Base-by-base conservation (phyloP, 208 protist species). In the Acanthamoeba healyi region DNA sequence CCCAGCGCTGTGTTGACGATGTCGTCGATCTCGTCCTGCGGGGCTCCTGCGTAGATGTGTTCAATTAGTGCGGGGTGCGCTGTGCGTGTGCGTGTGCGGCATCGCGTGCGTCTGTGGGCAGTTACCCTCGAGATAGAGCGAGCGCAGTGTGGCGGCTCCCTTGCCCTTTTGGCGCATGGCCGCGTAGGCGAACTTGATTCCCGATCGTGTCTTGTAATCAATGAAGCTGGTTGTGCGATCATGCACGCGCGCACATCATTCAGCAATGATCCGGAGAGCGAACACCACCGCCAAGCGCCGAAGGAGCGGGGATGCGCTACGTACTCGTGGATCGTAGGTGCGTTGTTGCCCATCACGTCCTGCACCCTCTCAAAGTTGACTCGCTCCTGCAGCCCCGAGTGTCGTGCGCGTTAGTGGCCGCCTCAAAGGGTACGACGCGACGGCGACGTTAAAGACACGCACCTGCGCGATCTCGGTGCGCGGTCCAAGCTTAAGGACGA, bases 131-230 rank as follows among this genome's bases (percentile, higher is more conserved):
- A 88, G 34, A 22, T 88, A 88, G 38, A 88, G 81, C 38, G 81
- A 88, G 5, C 54, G 44, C 26, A 88, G 46, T 24, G 81, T 88
- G 44, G 49, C 24, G 32, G 54, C 32, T 7, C 54, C 49, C 32
- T 56, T 88, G 44, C 81, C 81, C 81, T 32, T 88, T 42, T 88
- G 81, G 5, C 49, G 44, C 81, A 88, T 88, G 44, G 81, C 81
- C n/a, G 81, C 81, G 22, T 88, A 88, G 32, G 81, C 81, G 29
- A 88, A 88, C 54, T 88, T 88, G 81, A 88, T 88, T 5, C 81
- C 81, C n/a, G 81, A 88, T 40, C 81, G 81, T 2, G 81, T 88
- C n/a, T 88, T 88, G 81, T 88, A 88, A 32, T 88, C 81, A 40
- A 88, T 88, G 81, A 88, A 88, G 81, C 81, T 88, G 79, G 49